Evolutionary conservation across 495 filamentous ascomycete species (phyloP).

Genomic region (Pyrenopolyporus hunteri): DNA sequence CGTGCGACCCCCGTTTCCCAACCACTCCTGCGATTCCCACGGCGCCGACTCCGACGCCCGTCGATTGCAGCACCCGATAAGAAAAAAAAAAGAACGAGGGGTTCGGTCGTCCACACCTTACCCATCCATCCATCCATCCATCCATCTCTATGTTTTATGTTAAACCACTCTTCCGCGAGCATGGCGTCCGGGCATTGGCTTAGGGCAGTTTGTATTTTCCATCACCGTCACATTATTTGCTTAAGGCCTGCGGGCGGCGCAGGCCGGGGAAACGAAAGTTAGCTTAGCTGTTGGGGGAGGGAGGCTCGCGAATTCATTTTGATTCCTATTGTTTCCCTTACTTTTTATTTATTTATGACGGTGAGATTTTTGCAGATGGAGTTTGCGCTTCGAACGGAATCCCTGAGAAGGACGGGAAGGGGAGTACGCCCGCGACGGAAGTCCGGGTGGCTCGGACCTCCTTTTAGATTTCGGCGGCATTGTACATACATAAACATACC

Average conservation of each 20-base stretch:
- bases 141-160: too few species aligned
- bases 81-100: too few species aligned
- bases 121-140: too few species aligned
- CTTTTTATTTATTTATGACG: constrained; percentile 14
- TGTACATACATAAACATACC: constrained; percentile 23
- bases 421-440: neutral
- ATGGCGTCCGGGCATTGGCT: constrained; percentile 39
- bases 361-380: constrained; percentile 2
- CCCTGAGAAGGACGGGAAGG: too few species aligned
- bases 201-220: constrained; percentile 24
- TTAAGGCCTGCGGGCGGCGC: constrained; percentile 24
- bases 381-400: too few species aligned
- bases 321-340: too few species aligned
- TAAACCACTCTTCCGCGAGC: constrained; percentile 30
- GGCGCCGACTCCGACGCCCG: too few species aligned
- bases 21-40: too few species aligned
- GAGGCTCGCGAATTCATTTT: neutral
- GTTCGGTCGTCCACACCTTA: too few species aligned
- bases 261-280: constrained; percentile 14
- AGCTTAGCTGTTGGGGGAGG: too few species aligned
- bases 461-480: constrained; percentile 10
- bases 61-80: constrained; percentile 5
- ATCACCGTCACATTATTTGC: constrained; percentile 7
- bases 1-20: neutral
- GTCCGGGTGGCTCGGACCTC: too few species aligned